A percentile compares a stretch with the other conserved stretches of the same genome.
Evolutionary conservation across 768 basidiomycete species (phyloP).

Genomic region (Neoboletus brunneissimus): DNA sequence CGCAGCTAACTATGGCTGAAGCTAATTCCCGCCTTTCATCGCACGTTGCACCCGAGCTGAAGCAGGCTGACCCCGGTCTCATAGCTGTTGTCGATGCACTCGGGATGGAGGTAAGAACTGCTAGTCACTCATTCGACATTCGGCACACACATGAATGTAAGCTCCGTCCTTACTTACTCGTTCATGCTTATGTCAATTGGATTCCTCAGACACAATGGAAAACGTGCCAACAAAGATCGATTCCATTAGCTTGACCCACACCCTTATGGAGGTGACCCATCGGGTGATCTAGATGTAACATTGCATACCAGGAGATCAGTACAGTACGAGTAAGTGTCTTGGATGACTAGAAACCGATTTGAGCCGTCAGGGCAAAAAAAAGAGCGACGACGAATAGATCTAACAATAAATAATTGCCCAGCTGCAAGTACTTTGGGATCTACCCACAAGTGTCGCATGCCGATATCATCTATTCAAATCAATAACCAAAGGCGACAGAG

Average conservation of each 20-base stretch:
- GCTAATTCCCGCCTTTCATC: conserved; percentile 36
- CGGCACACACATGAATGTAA: too few relatives aligned
- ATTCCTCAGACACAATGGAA: too few relatives aligned
- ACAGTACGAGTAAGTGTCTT: conserved; percentile 4
- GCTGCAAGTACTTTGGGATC: neutral
- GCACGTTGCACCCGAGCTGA: conserved; percentile 20
- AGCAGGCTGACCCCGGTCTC: conserved; percentile 22
- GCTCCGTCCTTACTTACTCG: too few relatives aligned
- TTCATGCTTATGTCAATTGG: too few relatives aligned
- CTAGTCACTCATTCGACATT: too few relatives aligned
- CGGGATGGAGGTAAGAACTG: too few relatives aligned
- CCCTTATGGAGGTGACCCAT: neutral
- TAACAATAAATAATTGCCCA: neutral
- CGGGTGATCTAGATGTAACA: neutral
- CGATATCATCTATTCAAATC: neutral
- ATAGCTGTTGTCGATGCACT: too few relatives aligned
- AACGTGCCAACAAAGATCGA: too few relatives aligned
- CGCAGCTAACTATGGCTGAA: conserved; percentile 46
- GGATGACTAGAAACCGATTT: neutral
- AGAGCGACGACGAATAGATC: neutral
- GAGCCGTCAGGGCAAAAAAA: neutral
- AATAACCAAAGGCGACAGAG: neutral
- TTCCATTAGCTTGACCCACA: too few relatives aligned
- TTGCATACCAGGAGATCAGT: neutral
- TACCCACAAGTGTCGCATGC: neutral